These are phyloP conservation scores for Flaveria trinervia DNA, from an alignment of 129 eudicot species.

Conservation along the genomic window DNA sequence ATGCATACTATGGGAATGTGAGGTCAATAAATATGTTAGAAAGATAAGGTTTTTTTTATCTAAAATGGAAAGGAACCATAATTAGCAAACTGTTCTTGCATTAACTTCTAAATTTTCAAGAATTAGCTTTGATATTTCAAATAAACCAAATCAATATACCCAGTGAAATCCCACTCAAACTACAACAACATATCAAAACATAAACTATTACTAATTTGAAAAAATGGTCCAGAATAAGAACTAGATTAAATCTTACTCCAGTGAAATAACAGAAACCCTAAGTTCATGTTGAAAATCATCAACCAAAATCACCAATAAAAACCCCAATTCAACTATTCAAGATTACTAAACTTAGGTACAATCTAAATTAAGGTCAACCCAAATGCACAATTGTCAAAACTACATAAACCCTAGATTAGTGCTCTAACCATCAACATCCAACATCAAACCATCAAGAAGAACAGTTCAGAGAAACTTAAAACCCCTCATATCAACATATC, in stretches of 20 bases:
- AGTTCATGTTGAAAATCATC: conserved; percentile 4
- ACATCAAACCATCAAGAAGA: conserved; percentile 1
- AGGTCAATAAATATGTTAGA: conserved; percentile 9
- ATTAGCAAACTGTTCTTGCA: conserved; percentile 2
- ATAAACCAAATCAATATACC: not conserved
- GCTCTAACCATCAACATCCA: conserved; percentile 19
- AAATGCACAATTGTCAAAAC: conserved; percentile 16
- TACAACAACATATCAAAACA: not conserved
- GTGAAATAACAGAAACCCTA: conserved; percentile 9
- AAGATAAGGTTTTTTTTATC: not conserved
- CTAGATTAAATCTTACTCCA: too few relatives aligned
- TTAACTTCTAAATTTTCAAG: not conserved
- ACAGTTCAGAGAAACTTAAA: not conserved
- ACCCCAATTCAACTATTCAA: conserved; percentile 11
- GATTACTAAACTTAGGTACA: conserved; percentile 4
- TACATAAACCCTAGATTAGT: conserved; percentile 26
- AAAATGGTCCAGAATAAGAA: not conserved
- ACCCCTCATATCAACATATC: not conserved
- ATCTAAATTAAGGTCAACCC: not conserved
- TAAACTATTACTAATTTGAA: not conserved
- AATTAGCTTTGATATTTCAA: conserved; percentile 11
- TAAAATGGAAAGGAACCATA: not conserved
- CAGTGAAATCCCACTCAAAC: too few relatives aligned
- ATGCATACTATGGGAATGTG: conserved; percentile 5
- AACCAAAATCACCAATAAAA: conserved; percentile 17